These are phyloP conservation scores for Hygrocybe punicea DNA, from an alignment of 768 basidiomycete species.

Conservation along the genomic window DNA sequence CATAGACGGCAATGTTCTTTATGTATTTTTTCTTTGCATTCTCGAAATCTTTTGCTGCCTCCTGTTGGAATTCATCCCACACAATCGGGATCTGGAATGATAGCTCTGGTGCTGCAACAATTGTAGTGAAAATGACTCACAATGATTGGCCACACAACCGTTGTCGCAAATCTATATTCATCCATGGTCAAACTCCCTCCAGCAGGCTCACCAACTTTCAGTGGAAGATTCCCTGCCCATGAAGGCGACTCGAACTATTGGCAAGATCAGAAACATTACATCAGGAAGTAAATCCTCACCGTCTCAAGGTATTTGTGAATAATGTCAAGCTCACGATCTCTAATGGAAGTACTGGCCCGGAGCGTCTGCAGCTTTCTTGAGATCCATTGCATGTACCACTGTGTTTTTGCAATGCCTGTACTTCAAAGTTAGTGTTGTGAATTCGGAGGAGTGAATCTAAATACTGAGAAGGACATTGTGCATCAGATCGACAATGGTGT, in stretches of 20 bases:
- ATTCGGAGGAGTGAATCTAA: too few relatives aligned
- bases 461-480: too few relatives aligned
- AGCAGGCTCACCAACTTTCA: constrained; percentile 27
- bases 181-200: constrained; percentile 29
- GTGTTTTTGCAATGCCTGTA: too few relatives aligned
- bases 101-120: not conserved
- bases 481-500: too few relatives aligned
- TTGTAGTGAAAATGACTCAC: constrained; percentile 10
- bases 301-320: too few relatives aligned
- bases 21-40: constrained; percentile 2
- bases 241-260: constrained; percentile 27
- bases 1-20: not conserved
- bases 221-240: constrained; percentile 27
- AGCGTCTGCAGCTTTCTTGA: too few relatives aligned
- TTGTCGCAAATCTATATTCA: constrained; percentile 27
- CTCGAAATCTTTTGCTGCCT: constrained; percentile 7
- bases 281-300: too few relatives aligned
- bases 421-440: too few relatives aligned
- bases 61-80: constrained; percentile 14
- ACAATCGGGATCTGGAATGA: constrained; percentile 26
- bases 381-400: too few relatives aligned
- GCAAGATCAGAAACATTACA: too few relatives aligned
- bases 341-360: too few relatives aligned
- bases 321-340: too few relatives aligned
- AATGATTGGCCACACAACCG: constrained; percentile 20